A percentile compares a stretch with the other conserved stretches of the same genome.
phyloP scores from a whole-genome alignment of 2,329 filamentous ascomycete genomes.

The Ophiocordyceps camponoti-leonardi region DNA sequence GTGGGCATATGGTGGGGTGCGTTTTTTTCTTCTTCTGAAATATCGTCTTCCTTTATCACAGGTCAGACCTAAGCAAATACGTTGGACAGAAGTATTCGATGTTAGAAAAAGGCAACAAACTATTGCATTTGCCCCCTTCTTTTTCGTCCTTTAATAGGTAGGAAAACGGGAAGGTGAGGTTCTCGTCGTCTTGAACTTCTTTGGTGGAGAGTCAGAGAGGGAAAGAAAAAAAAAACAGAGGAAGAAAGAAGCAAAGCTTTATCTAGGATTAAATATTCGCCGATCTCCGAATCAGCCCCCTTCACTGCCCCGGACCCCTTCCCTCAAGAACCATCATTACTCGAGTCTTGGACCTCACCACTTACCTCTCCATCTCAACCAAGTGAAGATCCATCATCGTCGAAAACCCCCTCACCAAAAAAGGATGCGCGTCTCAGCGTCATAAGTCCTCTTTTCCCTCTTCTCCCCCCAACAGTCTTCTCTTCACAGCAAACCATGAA shows the following conservation, averaged over 20 bases:
- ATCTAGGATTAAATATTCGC: constrained; percentile 5
- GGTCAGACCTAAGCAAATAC: no score
- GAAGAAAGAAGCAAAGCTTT: neutral
- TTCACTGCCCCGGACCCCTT: neutral
- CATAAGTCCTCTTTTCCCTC: neutral
- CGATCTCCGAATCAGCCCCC: constrained; percentile 2
- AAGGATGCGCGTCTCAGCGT: neutral
- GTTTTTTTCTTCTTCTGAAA: no score
- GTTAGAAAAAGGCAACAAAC: neutral
- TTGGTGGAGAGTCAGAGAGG: no score
- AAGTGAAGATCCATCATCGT: neutral
- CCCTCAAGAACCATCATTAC: neutral
- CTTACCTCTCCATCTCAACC: neutral
- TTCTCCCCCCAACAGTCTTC: neutral
- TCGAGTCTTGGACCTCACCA: neutral
- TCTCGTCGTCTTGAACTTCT: no score
- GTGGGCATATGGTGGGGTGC: neutral
- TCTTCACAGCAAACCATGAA: constrained; percentile 31
- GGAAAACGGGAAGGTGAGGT: neutral
- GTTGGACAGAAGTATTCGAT: neutral
- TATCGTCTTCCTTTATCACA: neutral
- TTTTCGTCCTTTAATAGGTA: no score
- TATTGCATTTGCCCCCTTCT: no score
- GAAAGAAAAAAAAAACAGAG: neutral
- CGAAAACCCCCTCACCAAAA: no score